phyloP scores from a whole-genome alignment of 306 rosid genomes.

The Castanospermum australe region DNA sequence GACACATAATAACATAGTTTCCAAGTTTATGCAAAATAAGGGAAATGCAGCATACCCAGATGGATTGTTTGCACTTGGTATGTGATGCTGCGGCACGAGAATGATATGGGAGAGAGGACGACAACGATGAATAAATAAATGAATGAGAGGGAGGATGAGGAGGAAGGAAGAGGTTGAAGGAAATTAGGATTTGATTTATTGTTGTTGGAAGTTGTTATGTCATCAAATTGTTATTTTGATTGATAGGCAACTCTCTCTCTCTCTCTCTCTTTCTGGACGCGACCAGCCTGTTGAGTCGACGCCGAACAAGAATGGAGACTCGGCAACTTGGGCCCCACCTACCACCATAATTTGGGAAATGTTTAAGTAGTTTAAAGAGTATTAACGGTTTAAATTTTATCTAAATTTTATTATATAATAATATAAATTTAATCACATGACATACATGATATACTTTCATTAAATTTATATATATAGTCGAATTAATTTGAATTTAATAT shows the following conservation, averaged over 20 bases:
- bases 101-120: background rate
- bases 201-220: background rate
- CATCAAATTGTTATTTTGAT: conserved; percentile 8
- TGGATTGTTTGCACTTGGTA: conserved; percentile 18
- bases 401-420: too few relatives aligned
- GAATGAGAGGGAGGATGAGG: too few relatives aligned
- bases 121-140: background rate
- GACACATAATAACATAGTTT: background rate
- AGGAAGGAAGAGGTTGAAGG: background rate
- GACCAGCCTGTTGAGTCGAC: background rate
- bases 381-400: too few relatives aligned
- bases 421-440: too few relatives aligned
- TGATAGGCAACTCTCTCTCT: background rate
- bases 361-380: too few relatives aligned
- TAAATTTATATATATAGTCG: too few relatives aligned
- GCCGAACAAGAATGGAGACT: background rate
- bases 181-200: background rate
- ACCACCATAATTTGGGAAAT: too few relatives aligned
- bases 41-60: background rate
- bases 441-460: too few relatives aligned
- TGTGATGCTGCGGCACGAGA: background rate
- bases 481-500: too few relatives aligned
- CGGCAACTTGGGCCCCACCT: background rate
- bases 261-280: background rate
- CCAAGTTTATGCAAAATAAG: background rate